A percentile compares a stretch with the other conserved stretches of the same genome.
Conservation (phyloP, 192 early-diverging fungal genomes). For the Coemansia sp. region DNA sequence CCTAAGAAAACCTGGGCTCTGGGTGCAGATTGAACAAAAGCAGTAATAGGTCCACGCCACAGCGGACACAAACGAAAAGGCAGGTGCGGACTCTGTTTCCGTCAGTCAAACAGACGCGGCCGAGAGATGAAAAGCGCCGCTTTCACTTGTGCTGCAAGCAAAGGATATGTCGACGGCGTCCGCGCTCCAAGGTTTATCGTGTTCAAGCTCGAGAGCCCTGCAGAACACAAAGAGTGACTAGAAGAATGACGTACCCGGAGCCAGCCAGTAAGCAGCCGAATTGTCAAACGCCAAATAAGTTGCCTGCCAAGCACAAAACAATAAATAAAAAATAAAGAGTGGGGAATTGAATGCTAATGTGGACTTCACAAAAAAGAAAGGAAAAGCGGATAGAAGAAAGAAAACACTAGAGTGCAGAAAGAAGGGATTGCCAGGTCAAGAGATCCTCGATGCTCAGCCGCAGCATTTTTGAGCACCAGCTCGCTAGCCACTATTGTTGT, state of each 20-base stretch:
- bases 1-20: not conserved
- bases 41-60: not conserved
- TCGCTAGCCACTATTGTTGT: not conserved
- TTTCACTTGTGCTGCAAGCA: not conserved
- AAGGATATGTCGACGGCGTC: not conserved
- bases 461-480: not conserved
- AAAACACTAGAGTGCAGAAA: not conserved
- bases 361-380: not conserved
- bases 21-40: not conserved
- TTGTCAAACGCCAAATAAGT: not conserved
- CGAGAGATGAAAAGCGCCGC: not conserved
- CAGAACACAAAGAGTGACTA: not conserved
- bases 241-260: not conserved
- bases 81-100: not conserved
- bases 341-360: not conserved
- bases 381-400: not conserved
- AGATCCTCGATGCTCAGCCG: not conserved
- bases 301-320: not conserved
- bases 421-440: not conserved
- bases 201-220: not conserved
- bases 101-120: not conserved
- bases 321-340: not conserved
- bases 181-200: not conserved
- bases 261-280: conserved; percentile 5
- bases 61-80: not conserved